Evolutionary conservation across 352 stramenopile species (phyloP).

Genomic region (Phytophthora capsici): DNA sequence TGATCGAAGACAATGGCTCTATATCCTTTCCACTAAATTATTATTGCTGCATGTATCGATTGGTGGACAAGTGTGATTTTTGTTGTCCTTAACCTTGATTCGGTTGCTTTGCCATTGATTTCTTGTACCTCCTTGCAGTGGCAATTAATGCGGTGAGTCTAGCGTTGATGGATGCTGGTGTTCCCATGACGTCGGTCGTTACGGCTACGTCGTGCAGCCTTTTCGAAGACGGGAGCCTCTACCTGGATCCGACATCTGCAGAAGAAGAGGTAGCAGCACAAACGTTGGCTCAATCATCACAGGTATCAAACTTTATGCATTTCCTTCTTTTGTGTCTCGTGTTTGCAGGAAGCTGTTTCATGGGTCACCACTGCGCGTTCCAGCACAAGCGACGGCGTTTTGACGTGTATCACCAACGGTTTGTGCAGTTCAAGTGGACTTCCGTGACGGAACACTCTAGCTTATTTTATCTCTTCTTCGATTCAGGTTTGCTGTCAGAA

Average conservation of each 20-base stretch:
- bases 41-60: slow-evolving; percentile 17
- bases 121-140: slow-evolving; percentile 66
- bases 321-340: too few relatives aligned
- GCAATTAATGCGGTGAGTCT: slow-evolving; percentile 83
- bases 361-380: slow-evolving; percentile 72
- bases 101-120: slow-evolving; percentile 21
- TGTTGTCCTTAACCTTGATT: slow-evolving; percentile 50
- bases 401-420: slow-evolving; percentile 82
- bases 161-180: slow-evolving; percentile 79
- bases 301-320: too few relatives aligned
- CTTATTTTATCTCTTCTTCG: slow-evolving; percentile 1
- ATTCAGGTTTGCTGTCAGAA: slow-evolving; percentile 67
- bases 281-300: too few relatives aligned
- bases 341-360: slow-evolving; percentile 54
- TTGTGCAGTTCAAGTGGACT: neutral
- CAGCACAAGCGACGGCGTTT: slow-evolving; percentile 69
- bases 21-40: slow-evolving; percentile 51
- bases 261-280: slow-evolving; percentile 69
- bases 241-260: slow-evolving; percentile 67
- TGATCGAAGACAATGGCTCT: slow-evolving; percentile 85
- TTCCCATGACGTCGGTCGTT: slow-evolving; percentile 78
- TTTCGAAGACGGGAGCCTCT: slow-evolving; percentile 64
- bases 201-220: slow-evolving; percentile 75
- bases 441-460: neutral
- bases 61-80: neutral